Evolutionary conservation across 2,329 filamentous ascomycete genomes (phyloP), one percentile per base, ranked within the genome.

Genomic region (Trichoderma arundinaceum): DNA sequence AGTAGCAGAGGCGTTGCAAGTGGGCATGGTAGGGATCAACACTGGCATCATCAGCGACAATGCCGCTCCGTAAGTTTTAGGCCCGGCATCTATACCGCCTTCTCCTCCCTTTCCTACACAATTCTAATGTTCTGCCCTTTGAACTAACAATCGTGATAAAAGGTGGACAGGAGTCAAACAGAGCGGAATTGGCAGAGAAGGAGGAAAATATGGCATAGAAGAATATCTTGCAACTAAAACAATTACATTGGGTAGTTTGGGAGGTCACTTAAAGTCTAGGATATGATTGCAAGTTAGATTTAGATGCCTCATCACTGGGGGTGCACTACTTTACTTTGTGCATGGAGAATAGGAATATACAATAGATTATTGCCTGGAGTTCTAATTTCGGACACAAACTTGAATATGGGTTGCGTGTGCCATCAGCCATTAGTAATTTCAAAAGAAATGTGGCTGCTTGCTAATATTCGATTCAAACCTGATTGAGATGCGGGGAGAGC

Each of bases 21-120:
- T 87, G 1, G 88, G 88, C 9, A 90, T 90, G 87, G 83, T 90
- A 4, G 88, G 86, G 32, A 53, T 53, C 33, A 38, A 53, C 33
- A 38, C 51, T 19, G 32, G 51, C 8, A 53, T 53, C 8, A 53
- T 53, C 9, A 53, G 51, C 33, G 51, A 53, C 10, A 53, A 53
- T 38, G 33, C 17, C 33, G 51, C 51, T 7, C 51, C 33, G 33
- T 53, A 39, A 53, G 33, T 53, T 19, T 28, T 28, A 28, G 22
- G 22, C 22, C 22, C 22, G 22, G 22, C 22, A 13, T 17, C 33
- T 38, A 39, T 7, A 5, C 17, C 44, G 22, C 44, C 22, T 28
- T 28, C 22, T 28, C 22, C 22, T 28, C 22, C 22, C 22, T 28
- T 28, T 28, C 22, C 22, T 28, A 28, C 22, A 28, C 4, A 28